phyloP scores from a whole-genome alignment of 1,139 yeast genomes.

The Diutina siamensis region DNA sequence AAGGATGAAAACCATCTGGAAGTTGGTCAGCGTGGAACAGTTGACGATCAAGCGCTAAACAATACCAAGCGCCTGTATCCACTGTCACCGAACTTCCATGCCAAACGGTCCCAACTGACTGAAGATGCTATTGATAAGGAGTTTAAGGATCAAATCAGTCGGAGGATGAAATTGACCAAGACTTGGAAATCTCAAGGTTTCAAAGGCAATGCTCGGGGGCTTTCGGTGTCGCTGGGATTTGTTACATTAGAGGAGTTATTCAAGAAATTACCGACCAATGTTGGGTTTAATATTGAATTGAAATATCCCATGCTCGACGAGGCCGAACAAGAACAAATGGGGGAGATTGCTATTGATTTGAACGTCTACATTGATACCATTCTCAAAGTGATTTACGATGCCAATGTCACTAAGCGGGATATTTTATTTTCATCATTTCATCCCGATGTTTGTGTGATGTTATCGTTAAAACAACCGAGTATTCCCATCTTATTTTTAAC shows the following conservation, averaged over 20 bases:
- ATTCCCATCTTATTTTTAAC: conserved; percentile 84
- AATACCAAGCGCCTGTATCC: conserved; percentile 25
- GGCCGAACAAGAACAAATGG: conserved; percentile 82
- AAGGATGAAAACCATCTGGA: conserved; percentile 19
- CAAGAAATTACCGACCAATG: conserved; percentile 65
- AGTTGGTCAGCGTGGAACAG: conserved; percentile 11
- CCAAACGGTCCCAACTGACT: conserved; percentile 9
- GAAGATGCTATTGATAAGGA: conserved; percentile 29
- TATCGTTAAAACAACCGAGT: conserved; percentile 86
- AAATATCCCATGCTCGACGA: conserved; percentile 95
- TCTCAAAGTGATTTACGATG: conserved; percentile 66
- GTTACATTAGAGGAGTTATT: conserved; percentile 82
- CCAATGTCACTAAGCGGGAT: conserved; percentile 66
- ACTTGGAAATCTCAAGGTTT: conserved; percentile 81
- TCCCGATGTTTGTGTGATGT: conserved; percentile 80
- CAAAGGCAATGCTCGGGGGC: conserved; percentile 86
- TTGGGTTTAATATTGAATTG: conserved; percentile 91
- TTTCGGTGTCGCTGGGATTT: conserved; percentile 82
- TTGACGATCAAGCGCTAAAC: conserved; percentile 29
- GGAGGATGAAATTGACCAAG: conserved; percentile 75
- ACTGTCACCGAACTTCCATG: conserved; percentile 18
- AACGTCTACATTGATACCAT: conserved; percentile 85
- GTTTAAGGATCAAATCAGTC: conserved; percentile 29
- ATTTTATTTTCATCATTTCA: conserved; percentile 88
- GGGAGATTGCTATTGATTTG: conserved; percentile 72